These are phyloP conservation scores for Mucor mucedo DNA, from an alignment of 371 early-diverging fungal species.

Conservation along the genomic window DNA sequence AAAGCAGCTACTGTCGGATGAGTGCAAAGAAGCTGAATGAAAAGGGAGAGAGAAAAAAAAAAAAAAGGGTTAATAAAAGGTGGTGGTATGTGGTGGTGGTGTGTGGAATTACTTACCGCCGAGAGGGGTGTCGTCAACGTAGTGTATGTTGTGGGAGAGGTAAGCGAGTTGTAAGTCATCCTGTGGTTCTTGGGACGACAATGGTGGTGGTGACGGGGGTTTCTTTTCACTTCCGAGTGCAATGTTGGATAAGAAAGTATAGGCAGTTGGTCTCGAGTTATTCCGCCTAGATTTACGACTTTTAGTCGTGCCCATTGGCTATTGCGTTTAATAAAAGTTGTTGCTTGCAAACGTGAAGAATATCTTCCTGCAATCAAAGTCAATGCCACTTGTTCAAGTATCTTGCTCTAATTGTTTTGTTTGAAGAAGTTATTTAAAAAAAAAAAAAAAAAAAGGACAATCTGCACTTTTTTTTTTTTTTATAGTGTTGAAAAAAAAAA, in stretches of 20 bases:
- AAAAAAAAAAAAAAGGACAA: background rate
- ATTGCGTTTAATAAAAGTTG: constrained; percentile 19
- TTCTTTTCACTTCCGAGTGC: constrained; percentile 45
- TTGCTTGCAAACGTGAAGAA: constrained; percentile 35
- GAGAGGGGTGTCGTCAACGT: constrained; percentile 10
- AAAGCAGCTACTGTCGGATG: constrained; percentile 46
- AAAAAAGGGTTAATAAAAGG: constrained; percentile 24
- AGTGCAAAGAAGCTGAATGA: constrained; percentile 20
- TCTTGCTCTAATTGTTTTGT: background rate
- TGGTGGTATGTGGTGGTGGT: too few species aligned
- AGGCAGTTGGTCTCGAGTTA: constrained; percentile 58
- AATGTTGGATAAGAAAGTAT: constrained; percentile 53
- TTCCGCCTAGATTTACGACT: constrained; percentile 63
- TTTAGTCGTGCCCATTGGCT: constrained; percentile 63
- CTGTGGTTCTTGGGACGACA: constrained; percentile 24
- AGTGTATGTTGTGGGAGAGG: background rate
- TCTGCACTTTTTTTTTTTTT: background rate
- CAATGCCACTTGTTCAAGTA: constrained; percentile 14
- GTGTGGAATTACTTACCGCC: too few species aligned
- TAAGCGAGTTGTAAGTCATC: constrained; percentile 25
- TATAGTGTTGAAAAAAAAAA: background rate
- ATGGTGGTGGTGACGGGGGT: too few species aligned
- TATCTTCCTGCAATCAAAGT: constrained; percentile 36
- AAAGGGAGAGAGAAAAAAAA: constrained; percentile 31
- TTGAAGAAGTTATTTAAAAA: background rate